Base-by-base conservation (phyloP, 2,329 filamentous ascomycete species). In the Xylariaceae sp. region DNA sequence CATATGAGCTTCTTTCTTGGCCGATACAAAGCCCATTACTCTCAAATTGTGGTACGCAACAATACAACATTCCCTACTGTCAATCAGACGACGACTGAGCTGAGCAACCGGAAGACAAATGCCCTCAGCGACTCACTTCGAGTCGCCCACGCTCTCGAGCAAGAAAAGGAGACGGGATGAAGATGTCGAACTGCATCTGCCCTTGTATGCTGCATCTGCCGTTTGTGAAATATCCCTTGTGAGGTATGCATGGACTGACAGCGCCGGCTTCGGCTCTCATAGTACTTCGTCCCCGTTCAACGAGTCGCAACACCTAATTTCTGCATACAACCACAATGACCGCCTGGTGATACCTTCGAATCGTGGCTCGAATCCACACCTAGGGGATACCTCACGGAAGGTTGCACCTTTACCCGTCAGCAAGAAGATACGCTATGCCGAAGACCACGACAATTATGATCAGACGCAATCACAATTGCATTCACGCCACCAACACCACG, bases 131-230 rank as follows among this genome's bases (percentile, higher is more conserved):
- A 60, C 64, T 34, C 57, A 62, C 22, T 40, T 49, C 32, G 57
- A 62, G 43, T 45, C 49, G 32, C 56, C 57, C 13, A 52, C 54
- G 32, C 47, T 58, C 37, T 54, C 56, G 34, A 32, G 65, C 51
- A 67, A 64, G 56, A 60, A 66, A 45, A 59, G 64, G 42, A 62
- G 64, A 44, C 50, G 54, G 24, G 65, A 66, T 18, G 63, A 65
- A 34, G 43, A 49, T 34, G 53, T 39, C 34, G 49, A 56, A 34
- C 39, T 47, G 19, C 56, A 61, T 35, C 34, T 49, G 41, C 41
- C 51, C 48, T 49, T 57, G 59, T 62, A 59, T 30, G 22, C 22
- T 26, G 22, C 43, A 29, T 42, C 38, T 40, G 34, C 34, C 18
- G 37, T 28, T 29, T 42, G 18, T 48, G 38, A 36, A 47, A 31